phyloP scores from a whole-genome alignment of 2,329 filamentous ascomycete genomes.

The Penicillium sp. region DNA sequence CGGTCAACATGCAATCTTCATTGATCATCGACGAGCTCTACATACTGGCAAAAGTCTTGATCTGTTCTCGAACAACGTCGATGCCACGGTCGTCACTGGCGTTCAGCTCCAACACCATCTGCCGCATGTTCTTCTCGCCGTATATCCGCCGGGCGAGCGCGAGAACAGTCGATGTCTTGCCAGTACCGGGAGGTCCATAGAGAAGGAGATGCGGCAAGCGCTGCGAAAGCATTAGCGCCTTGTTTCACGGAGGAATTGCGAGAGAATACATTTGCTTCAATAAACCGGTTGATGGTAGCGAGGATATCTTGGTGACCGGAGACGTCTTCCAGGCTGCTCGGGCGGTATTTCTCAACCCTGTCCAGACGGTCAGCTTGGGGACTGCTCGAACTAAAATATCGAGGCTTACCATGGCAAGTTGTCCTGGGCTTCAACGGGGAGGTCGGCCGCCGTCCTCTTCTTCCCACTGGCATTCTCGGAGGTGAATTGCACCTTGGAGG shows the following conservation, averaged over 20 bases:
- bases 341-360: slow-evolving; percentile 96
- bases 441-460: slow-evolving; percentile 85
- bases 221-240: slow-evolving; percentile 32
- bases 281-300: slow-evolving; percentile 94
- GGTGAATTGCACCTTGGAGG: slow-evolving; percentile 60
- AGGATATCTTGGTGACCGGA: slow-evolving; percentile 97
- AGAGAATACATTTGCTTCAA: slow-evolving; percentile 70
- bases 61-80: slow-evolving; percentile 95
- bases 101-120: slow-evolving; percentile 98
- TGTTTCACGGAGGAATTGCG: not conserved
- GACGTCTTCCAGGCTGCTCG: slow-evolving; percentile 81
- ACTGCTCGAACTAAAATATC: no score
- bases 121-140: slow-evolving; percentile 82
- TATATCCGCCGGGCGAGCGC: slow-evolving; percentile 92
- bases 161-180: slow-evolving; percentile 94
- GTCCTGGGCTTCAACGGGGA: slow-evolving; percentile 91
- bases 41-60: slow-evolving; percentile 91
- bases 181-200: slow-evolving; percentile 92
- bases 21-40: slow-evolving; percentile 5
- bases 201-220: slow-evolving; percentile 91
- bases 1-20: slow-evolving; percentile 1
- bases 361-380: slow-evolving; percentile 13
- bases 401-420: slow-evolving; percentile 74
- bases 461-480: slow-evolving; percentile 67
- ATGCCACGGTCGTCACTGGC: slow-evolving; percentile 96